These are phyloP conservation scores for Sarcomyxa edulis DNA, from an alignment of 768 basidiomycete species.

Conservation along the genomic window DNA sequence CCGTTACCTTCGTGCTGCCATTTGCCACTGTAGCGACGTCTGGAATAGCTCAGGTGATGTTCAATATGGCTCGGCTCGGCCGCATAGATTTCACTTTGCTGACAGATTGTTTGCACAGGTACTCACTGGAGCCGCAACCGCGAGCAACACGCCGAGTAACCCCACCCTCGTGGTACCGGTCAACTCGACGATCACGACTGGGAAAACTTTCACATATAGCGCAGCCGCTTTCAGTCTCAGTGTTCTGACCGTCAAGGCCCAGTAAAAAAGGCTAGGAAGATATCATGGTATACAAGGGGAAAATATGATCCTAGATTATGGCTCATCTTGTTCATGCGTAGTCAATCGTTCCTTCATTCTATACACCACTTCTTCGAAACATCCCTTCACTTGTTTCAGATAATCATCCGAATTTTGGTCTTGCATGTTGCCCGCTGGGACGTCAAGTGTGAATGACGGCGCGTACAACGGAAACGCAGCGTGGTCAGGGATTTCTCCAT, in stretches of 20 bases:
- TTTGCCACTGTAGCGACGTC: constrained; percentile 39
- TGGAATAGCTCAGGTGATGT: too few species aligned
- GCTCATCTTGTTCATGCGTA: too few species aligned
- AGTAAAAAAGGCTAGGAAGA: too few species aligned
- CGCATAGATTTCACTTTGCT: too few species aligned
- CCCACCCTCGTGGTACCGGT: constrained; percentile 44
- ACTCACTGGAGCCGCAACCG: constrained; percentile 41
- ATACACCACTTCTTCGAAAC: constrained; percentile 29
- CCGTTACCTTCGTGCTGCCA: constrained; percentile 49
- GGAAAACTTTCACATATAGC: constrained; percentile 47
- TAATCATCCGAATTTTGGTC: constrained; percentile 69
- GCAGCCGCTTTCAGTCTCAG: constrained; percentile 43
- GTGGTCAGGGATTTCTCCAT: constrained; percentile 75
- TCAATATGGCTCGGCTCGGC: too few species aligned
- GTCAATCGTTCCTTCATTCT: constrained; percentile 21
- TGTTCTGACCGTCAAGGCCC: constrained; percentile 30
- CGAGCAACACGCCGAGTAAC: constrained; percentile 50
- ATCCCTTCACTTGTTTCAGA: constrained; percentile 34
- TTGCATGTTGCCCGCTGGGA: constrained; percentile 64
- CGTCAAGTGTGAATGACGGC: constrained; percentile 78
- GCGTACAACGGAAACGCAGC: constrained; percentile 64
- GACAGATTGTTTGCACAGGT: too few species aligned
- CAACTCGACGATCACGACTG: constrained; percentile 39
- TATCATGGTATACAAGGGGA: too few species aligned
- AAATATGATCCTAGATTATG: too few species aligned